Evolutionary conservation across 345 rosid species (phyloP), one percentile per base, ranked within the genome.

Genomic region (Kernera saxatilis): DNA sequence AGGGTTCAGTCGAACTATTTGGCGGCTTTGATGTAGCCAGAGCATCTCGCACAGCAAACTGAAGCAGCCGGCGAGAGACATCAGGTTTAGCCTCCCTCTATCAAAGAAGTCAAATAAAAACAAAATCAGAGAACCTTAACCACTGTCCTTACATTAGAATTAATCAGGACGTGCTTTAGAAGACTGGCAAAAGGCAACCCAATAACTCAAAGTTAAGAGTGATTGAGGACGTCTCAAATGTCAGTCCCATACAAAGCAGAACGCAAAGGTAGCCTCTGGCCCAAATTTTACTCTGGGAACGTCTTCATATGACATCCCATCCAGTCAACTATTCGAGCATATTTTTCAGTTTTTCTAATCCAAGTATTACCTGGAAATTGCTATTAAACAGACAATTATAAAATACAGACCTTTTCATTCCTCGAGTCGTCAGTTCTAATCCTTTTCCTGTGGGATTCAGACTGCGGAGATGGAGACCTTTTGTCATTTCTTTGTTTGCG

Each of bases 41-140:
- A 40, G 99, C 98, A 85, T 92, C 99, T 76, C 98, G 83, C 58
- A 95, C 88, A 29, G 99, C 99, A 83, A 84, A 92, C 60, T 95
- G 98, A 76, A 95, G 96, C 25, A 93, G 82, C 69, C 98, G 84
- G 43, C 96, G 77, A 43, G 99, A 88, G 64, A 89, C 98, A 82
- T 80, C 85, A 49, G 83, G 76, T 41, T 77, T 79, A 53, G 85
- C 81, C 62, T 85, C 97, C 82, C 85, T 86, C 98, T 94, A 26
- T 77, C 73, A 66, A 51, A 59, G 37, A 77, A 41, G 64, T 32
- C 22, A 66, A 76, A 39, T 29, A 36, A 71, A 71, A 39, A 56
- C 21, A 70, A 49, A 40, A 64, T 76, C 62, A 70, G 79, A 70
- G 10, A 70, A 40, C 67, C 23, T 64, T 39, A 61, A 62, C 22